A percentile compares a stretch with the other conserved stretches of the same genome.
Evolutionary conservation across 2,329 filamentous ascomycete genomes (phyloP).

Genomic region (Xylaria multiplex): DNA sequence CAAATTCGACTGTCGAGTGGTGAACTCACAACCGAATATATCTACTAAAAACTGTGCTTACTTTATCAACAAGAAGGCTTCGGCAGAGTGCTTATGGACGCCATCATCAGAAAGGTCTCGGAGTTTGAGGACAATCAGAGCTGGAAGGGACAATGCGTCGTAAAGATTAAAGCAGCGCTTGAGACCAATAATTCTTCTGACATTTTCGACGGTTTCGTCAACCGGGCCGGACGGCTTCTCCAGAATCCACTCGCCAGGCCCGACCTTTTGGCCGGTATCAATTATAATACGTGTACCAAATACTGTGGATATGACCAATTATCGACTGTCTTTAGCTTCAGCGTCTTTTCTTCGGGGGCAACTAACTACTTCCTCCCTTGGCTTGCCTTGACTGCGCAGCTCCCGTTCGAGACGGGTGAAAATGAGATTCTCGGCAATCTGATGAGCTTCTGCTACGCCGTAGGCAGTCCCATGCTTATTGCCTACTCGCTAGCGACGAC

Average conservation of each 20-base stretch:
- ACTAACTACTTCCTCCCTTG: conserved; percentile 40
- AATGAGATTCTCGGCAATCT: conserved; percentile 32
- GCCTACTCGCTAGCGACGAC: conserved; percentile 40
- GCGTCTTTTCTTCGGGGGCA: conserved; percentile 33
- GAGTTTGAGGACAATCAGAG: neutral
- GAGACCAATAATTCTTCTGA: neutral
- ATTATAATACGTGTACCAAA: conserved; percentile 12
- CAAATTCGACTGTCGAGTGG: too few species aligned
- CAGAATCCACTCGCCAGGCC: conserved; percentile 12
- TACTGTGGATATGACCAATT: conserved; percentile 22
- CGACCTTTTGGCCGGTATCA: conserved; percentile 17
- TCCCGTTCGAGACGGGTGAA: conserved; percentile 39
- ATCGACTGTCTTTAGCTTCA: conserved; percentile 32
- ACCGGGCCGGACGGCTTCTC: conserved; percentile 5
- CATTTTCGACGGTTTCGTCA: conserved; percentile 10
- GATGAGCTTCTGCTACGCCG: conserved; percentile 38
- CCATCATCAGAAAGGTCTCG: conserved; percentile 13
- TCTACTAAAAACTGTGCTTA: neutral
- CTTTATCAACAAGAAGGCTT: neutral
- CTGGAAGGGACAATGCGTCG: conserved; percentile 21
- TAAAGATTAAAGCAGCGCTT: conserved; percentile 7
- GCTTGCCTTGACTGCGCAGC: conserved; percentile 40
- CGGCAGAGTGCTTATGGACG: conserved; percentile 5
- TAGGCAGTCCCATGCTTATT: conserved; percentile 40
- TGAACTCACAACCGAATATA: too few species aligned